phyloP scores from a whole-genome alignment of 2,329 filamentous ascomycete genomes.

The Exophiala bonariae region DNA sequence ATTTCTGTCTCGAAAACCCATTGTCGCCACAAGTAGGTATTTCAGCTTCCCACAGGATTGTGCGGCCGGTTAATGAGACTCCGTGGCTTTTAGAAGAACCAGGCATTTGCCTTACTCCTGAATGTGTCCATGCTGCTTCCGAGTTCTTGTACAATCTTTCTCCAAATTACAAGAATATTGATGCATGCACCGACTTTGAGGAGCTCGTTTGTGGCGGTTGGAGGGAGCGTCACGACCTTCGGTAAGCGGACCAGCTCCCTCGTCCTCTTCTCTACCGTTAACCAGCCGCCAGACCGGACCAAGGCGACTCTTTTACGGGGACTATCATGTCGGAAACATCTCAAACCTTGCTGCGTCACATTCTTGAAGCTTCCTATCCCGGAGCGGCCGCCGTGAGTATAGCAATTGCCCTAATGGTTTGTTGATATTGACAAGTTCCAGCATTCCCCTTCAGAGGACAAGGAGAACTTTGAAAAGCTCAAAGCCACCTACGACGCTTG shows the following conservation, averaged over 20 bases:
- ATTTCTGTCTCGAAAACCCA: too few relatives aligned
- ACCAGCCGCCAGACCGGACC: too few relatives aligned
- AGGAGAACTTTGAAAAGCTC: slow-evolving; percentile 66
- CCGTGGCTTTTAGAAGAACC: background rate
- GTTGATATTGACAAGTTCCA: slow-evolving; percentile 8
- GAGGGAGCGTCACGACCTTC: slow-evolving; percentile 63
- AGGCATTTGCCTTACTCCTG: slow-evolving; percentile 56
- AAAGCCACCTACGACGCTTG: slow-evolving; percentile 66
- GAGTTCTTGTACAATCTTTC: slow-evolving; percentile 63
- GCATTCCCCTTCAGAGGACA: slow-evolving; percentile 27
- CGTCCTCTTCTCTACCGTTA: too few relatives aligned
- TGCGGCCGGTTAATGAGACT: too few relatives aligned
- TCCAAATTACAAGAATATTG: slow-evolving; percentile 61
- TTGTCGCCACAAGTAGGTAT: too few relatives aligned
- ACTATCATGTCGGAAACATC: slow-evolving; percentile 63
- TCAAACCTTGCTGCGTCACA: slow-evolving; percentile 60
- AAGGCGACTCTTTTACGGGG: slow-evolving; percentile 60
- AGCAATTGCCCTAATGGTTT: slow-evolving; percentile 34
- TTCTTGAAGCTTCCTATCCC: slow-evolving; percentile 60
- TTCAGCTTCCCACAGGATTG: too few relatives aligned
- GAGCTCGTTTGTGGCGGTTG: slow-evolving; percentile 68
- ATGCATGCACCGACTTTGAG: slow-evolving; percentile 70
- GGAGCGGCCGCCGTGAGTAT: slow-evolving; percentile 27
- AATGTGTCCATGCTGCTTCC: slow-evolving; percentile 64
- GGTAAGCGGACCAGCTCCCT: too few relatives aligned